A percentile compares a stretch with the other conserved stretches of the same genome.
Evolutionary conservation across 805 yeast genomes (phyloP).

Genomic region (Wickerhamomyces mucosus): DNA sequence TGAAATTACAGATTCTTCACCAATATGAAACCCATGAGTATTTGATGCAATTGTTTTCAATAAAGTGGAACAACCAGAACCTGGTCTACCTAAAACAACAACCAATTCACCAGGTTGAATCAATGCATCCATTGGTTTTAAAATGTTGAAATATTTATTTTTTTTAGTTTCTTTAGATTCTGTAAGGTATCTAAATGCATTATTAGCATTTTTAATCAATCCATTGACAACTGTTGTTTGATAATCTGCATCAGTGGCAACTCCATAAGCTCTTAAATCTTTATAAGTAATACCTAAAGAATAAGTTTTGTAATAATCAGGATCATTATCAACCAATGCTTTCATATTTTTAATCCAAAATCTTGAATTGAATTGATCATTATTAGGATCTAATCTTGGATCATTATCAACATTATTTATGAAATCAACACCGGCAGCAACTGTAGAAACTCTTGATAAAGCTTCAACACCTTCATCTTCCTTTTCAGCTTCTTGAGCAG

Average conservation of each 20-base stretch:
- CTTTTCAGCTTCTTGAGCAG: constrained; percentile 7
- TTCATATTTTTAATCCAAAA: constrained; percentile 59
- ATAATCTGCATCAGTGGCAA: constrained; percentile 51
- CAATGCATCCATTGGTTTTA: constrained; percentile 46
- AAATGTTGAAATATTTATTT: constrained; percentile 31
- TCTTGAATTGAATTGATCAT: constrained; percentile 43
- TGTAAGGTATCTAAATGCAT: constrained; percentile 9
- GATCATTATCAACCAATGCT: constrained; percentile 40
- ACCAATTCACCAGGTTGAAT: constrained; percentile 57
- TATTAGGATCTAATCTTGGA: constrained; percentile 47
- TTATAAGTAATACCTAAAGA: constrained; percentile 50
- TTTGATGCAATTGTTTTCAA: constrained; percentile 46
- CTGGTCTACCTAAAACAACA: constrained; percentile 74
- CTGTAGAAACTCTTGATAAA: constrained; percentile 13
- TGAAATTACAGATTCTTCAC: constrained; percentile 33
- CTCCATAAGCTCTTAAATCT: constrained; percentile 53
- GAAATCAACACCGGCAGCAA: constrained; percentile 31
- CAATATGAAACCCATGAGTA: constrained; percentile 46
- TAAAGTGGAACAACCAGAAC: constrained; percentile 60
- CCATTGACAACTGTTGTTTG: constrained; percentile 50
- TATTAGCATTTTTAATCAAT: constrained; percentile 17
- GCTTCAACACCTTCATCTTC: too few species aligned
- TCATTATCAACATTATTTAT: constrained; percentile 24
- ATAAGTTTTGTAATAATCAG: constrained; percentile 49
- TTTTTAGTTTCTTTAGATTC: constrained; percentile 14